Evolutionary conservation across 345 rosid species (phyloP), one percentile per base, ranked within the genome.

Genomic region (Linum tenue): DNA sequence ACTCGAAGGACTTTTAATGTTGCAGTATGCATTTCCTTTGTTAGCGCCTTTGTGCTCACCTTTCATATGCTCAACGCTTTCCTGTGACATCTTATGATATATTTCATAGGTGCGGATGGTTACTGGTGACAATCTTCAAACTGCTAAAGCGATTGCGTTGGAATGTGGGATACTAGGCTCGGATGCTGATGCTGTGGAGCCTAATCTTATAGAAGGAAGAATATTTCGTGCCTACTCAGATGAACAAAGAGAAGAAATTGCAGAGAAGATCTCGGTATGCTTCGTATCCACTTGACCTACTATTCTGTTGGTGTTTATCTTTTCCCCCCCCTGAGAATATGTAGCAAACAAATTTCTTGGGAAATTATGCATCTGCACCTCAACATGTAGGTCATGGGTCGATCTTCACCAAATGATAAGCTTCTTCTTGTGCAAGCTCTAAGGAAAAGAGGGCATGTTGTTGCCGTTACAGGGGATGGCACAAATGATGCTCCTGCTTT

Each of bases 401-500:
- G 78, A 5, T 75, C 78, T 75, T 75, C 78, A 55, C 78, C 78
- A 9, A 70, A 66, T 67, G 78, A 75, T 62, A 75, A 75, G 62
- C 78, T 75, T 62, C 62, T 75, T 50, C 69, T 75, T 53, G 78
- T 75, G 38, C 71, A 75, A 75, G 62, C 74, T 2, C 70, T 75
- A 71, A 75, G 58, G 59, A 70, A 42, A 68, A 66, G 59, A 50
- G 71, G 74, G 17, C 69, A 80, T 40, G 84, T 80, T 63, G 86
- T 83, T 12, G 86, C 86, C 53, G 86, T 83, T 15, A 83, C 86
- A 2, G 86, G 86, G 3, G 86, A 83, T 76, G 84, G 86, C 48
- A 80, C 84, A 64, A 80, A 83, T 70, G 86, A 83, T 59, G 86
- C 86, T 51, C 84, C 86, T 43, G 84, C 86, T n/a, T 74, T 82